Evolutionary conservation across 768 basidiomycete species (phyloP).

Genomic region (Peribolospora baueri): DNA sequence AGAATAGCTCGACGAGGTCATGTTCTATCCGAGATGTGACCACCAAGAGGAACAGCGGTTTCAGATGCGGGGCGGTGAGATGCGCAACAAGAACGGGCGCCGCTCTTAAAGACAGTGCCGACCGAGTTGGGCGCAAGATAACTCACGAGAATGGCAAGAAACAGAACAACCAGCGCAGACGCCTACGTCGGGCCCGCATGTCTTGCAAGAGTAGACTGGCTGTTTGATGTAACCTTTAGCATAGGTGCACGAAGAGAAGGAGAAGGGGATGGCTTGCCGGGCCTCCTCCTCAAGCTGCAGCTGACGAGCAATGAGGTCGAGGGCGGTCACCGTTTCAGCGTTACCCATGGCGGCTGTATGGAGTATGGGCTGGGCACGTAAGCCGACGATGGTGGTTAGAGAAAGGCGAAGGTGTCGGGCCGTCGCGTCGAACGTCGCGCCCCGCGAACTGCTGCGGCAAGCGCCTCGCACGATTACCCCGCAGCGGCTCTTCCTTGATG

Average conservation of each 20-base stretch:
- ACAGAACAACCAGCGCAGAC: constrained; percentile 12
- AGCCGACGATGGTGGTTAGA: too few species aligned
- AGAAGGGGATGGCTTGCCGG: constrained; percentile 8
- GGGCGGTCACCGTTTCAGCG: neutral
- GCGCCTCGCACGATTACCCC: too few species aligned
- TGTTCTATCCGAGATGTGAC: constrained; percentile 2
- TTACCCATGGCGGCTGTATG: too few species aligned
- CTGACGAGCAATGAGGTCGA: constrained; percentile 8
- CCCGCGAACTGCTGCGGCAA: too few species aligned
- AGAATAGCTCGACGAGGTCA: constrained; percentile 15
- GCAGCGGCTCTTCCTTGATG: too few species aligned
- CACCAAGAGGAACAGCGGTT: too few species aligned
- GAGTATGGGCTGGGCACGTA: too few species aligned
- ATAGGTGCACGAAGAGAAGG: constrained; percentile 7
- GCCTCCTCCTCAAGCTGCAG: constrained; percentile 10
- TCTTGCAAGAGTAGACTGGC: constrained; percentile 10
- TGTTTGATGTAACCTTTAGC: constrained; percentile 8
- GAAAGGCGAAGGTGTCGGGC: too few species aligned
- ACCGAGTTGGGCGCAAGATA: too few species aligned
- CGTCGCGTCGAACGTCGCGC: too few species aligned
- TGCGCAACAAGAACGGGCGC: neutral
- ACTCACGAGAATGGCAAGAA: constrained; percentile 9
- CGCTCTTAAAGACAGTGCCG: neutral
- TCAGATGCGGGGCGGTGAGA: neutral
- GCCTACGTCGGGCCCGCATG: constrained; percentile 5